Base-by-base conservation (phyloP, 164 flowering plant genomes). In the Macadamia integrifolia region DNA sequence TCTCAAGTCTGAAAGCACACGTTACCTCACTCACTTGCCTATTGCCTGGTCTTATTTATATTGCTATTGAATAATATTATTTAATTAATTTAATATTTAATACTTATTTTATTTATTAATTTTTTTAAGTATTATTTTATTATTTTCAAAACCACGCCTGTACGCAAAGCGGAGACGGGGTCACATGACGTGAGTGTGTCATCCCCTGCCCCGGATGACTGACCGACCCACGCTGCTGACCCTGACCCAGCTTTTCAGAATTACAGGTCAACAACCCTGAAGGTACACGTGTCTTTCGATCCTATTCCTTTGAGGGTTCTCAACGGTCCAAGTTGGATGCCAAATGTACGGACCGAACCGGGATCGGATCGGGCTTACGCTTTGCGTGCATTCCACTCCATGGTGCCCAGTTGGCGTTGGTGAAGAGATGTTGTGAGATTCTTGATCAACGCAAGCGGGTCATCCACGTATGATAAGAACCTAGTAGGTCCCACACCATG, bases 361-460 rank as follows among this genome's bases (percentile, higher is more conserved):
- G 23, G 23, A 23, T 23, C 23, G 23, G 23, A 23, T 23, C 23
- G 23, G 23, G 23, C 23, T 23, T 23, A 23, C 57, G 3, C 57
- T 17, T 53, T 53, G 73, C 77, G 66, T 74, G 70, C 63, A 32
- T 12, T 61, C 68, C 18, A 74, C 70, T 74, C 77, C 77, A 35
- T 65, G 12, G 28, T 48, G 7, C 3, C 40, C 6, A 18, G 23
- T 7, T 15, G 64, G 52, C 14, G 40, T 35, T 35, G 40, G 40
- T 2, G 40, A 5, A 48, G 31, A 23, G 74, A 28, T 55, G 52
- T 31, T 43, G 35, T 1, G 57, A 49, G 67, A 60, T 67, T 59
- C 43, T 23, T 13, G 14, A 46, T 18, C 30, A 49, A 18, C 56
- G 56, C 65, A 17, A 23, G 23, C 1, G 1, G 31, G 44, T 28